A percentile compares a stretch with the other conserved stretches of the same genome.
These are phyloP conservation scores for Oxyria digyna DNA, from an alignment of 148 eudicot genomes.

Conservation along the genomic window DNA sequence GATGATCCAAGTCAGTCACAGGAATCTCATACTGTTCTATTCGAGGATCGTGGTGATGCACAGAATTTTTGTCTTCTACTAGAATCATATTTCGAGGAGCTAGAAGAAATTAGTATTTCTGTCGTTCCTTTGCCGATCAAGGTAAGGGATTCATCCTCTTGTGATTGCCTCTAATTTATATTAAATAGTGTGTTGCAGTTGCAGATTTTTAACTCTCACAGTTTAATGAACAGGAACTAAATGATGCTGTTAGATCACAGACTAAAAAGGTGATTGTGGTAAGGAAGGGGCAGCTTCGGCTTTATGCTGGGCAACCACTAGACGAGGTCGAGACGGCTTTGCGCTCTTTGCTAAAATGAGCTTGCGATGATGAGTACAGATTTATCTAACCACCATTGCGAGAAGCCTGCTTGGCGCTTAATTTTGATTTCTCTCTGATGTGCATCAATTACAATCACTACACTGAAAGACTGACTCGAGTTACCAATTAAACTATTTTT, in stretches of 20 bases:
- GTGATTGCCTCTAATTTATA: background rate
- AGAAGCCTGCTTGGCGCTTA: too few species aligned
- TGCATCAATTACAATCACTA: too few species aligned
- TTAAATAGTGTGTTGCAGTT: background rate
- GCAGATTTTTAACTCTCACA: background rate
- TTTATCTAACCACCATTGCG: too few species aligned
- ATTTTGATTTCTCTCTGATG: too few species aligned
- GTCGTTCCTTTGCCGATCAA: slow-evolving; percentile 46
- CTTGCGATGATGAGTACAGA: too few species aligned
- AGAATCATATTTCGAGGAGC: slow-evolving; percentile 63
- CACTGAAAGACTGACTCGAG: too few species aligned
- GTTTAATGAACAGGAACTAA: background rate
- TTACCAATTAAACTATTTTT: too few species aligned
- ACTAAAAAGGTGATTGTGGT: slow-evolving; percentile 48
- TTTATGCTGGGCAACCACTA: slow-evolving; percentile 84
- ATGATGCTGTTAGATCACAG: slow-evolving; percentile 27
- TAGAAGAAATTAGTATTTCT: slow-evolving; percentile 40
- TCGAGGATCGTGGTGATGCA: slow-evolving; percentile 86
- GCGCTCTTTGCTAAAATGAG: slow-evolving; percentile 31
- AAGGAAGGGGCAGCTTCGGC: slow-evolving; percentile 62
- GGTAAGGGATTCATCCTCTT: slow-evolving; percentile 23
- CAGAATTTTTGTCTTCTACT: slow-evolving; percentile 65
- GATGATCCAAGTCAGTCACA: slow-evolving; percentile 14
- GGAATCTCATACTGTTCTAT: slow-evolving; percentile 52
- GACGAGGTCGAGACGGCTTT: slow-evolving; percentile 58